Base-by-base conservation (phyloP, 2,329 filamentous ascomycete species). In the Diaporthe ilicicola region DNA sequence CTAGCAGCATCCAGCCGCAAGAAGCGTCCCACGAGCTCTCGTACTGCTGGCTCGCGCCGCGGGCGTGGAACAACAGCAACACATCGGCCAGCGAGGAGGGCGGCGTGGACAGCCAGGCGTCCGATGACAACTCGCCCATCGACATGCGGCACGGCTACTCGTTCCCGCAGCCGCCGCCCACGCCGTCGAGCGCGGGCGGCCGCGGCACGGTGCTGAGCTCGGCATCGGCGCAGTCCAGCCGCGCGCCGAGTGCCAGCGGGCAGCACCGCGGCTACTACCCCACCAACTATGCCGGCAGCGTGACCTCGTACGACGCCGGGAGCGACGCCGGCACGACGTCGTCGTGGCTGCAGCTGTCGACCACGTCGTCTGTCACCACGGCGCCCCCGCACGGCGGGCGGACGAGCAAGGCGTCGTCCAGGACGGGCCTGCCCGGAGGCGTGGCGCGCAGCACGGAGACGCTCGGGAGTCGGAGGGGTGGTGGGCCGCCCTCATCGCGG, bases 11-110 rank as follows among this genome's bases (percentile, higher is more conserved):
- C 24, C 66, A 73, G 51, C 37, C 61, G 48, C 50, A 70, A 69
- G 83, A 86, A 70, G 82, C 83, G 0, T 76, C 80, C 10, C 87
- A 88, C 73, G 84, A 87, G 76, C 80, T 84, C 22, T 87, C 85
- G 3, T 83, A 89, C 74, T 89, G 87, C 78, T 89, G 87, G 87
- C 71, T 79, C 0, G 81, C 81, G 13, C 81, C 82, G 3, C 80
- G 76, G n/a, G 78, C 76, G 7, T 86, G 86, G 85, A 74, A 77
- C n/a, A 75, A 73, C 59, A 73, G 72, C 34, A 77, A 74, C 73
- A 78, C 77, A 73, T 69, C 65, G 19, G 76, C 74, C 1, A 55
- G 71, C 54, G 64, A 70, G 27, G 69, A 70, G 24, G 69, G 44
- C 24, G 62, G 61, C 22, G 3, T 29, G 7, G 53, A 56, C 42